Evolutionary conservation across 257 asterid genomes (phyloP).

Genomic region (Scutellaria barbata): DNA sequence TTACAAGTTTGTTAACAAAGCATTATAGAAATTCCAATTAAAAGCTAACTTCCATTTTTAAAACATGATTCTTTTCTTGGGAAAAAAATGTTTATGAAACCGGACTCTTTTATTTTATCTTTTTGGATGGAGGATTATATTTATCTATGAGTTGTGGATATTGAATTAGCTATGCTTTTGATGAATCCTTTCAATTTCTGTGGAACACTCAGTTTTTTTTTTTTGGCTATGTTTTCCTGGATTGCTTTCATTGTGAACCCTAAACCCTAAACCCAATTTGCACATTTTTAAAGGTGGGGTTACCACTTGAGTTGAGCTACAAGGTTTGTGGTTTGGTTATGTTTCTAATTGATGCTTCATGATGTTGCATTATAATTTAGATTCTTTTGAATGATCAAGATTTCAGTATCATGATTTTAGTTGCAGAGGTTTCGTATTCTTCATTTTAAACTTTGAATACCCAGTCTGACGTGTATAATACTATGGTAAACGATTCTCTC

Average conservation of each 20-base stretch:
- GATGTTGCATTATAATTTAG: constrained; percentile 22
- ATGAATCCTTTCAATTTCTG: neutral
- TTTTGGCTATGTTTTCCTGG: constrained; percentile 1
- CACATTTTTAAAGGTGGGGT: too few species aligned
- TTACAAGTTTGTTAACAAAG: too few species aligned
- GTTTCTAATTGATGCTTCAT: constrained; percentile 21
- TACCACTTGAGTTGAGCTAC: too few species aligned
- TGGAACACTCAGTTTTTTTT: neutral
- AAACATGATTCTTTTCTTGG: too few species aligned
- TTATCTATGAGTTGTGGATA: neutral
- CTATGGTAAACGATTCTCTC: constrained; percentile 35
- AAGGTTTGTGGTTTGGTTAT: neutral
- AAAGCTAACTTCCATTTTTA: too few species aligned
- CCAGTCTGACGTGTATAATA: constrained; percentile 19
- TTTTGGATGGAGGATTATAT: neutral
- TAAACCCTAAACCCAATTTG: too few species aligned
- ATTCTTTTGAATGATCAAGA: constrained; percentile 18
- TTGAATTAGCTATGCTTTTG: constrained; percentile 19
- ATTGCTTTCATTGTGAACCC: constrained; percentile 6
- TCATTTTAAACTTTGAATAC: neutral
- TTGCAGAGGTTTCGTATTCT: constrained; percentile 5
- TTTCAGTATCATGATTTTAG: neutral
- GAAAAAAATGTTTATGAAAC: too few species aligned
- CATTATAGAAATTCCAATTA: too few species aligned
- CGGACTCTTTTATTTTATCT: too few species aligned